These are phyloP conservation scores for Cornus controversa DNA, from an alignment of 148 eudicot species.

Conservation along the genomic window DNA sequence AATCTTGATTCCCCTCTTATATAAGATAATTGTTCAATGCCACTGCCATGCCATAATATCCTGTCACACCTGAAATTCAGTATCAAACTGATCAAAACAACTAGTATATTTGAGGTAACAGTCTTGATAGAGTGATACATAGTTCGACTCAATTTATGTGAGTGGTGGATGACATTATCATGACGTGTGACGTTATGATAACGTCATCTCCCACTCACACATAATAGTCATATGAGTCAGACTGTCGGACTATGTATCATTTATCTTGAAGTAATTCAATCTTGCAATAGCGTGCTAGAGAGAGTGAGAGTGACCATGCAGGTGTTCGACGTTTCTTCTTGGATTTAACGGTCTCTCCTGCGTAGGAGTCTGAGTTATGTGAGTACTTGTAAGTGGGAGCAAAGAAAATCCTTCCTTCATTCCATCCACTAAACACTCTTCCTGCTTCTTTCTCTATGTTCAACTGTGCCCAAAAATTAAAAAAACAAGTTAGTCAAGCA, in stretches of 20 bases:
- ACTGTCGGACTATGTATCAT: no score
- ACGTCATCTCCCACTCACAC: no score
- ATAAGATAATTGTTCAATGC: conserved; percentile 33
- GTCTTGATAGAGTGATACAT: no score
- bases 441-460: conserved; percentile 60
- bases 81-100: background rate
- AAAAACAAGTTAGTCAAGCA: background rate
- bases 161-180: no score
- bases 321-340: conserved; percentile 86
- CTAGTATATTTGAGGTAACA: no score
- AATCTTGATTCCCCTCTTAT: conserved; percentile 38
- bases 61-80: conserved; percentile 42
- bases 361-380: conserved; percentile 73
- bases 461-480: conserved; percentile 30
- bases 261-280: no score
- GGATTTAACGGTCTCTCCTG: conserved; percentile 68
- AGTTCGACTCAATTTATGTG: no score
- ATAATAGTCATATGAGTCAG: no score
- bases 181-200: no score
- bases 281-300: background rate
- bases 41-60: conserved; percentile 49
- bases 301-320: conserved; percentile 48
- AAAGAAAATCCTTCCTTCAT: conserved; percentile 62
- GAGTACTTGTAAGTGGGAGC: conserved; percentile 89
- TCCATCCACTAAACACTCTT: conserved; percentile 69